Base-by-base conservation (phyloP, 352 stramenopile species). In the Globisporangium paroecandrum region DNA sequence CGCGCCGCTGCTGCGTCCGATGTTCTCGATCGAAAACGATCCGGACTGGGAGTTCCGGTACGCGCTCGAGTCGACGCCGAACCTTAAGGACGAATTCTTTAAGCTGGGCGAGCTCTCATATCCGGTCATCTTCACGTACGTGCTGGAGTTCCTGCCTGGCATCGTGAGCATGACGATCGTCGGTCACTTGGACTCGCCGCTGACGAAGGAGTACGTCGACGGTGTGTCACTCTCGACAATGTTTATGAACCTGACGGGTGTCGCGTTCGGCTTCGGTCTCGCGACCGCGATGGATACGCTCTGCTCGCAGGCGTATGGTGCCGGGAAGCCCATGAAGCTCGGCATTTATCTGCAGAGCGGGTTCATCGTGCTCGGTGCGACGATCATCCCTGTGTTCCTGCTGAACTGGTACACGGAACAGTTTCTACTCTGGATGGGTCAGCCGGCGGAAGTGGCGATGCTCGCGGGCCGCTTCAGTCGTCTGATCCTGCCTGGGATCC, bases 201-300 rank as follows among this genome's bases (percentile, higher is more conserved):
- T 82, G 43, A 89, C 79, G 29, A 90, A 92, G 69, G 75, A 90
- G 46, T 94, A 89, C 66, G 69, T 94, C 7, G 84, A 87, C 66
- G 86, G 74, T 13, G 84, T 84, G 34, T 75, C 83, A 22, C 75
- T 94, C 3, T 90, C 84, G 46, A 81, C 75, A 8, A 90, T 91
- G 87, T 86, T 90, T 54, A 85, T 89, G 61, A 96, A 97, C 59
- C 68, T 97, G 3, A 89, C 86, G n/a, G 88, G 76, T 6, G 77
- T 95, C 27, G 75, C 88, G 8, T 76, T 93, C 6, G 88, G 83
- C 5, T 88, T 96, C 38, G 89, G 89, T 0, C 74, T 97, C 25
- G 77, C 88, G 6, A 94, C 88, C 20, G 90, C 89, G 12, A 84
- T 98, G 75, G 91, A 97, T 71, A 97, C 91, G 64, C 72, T 97